Evolutionary conservation across 164 flowering plant species (phyloP), one percentile per base, ranked within the genome.

Genomic region (Chimonanthus salicifolius): DNA sequence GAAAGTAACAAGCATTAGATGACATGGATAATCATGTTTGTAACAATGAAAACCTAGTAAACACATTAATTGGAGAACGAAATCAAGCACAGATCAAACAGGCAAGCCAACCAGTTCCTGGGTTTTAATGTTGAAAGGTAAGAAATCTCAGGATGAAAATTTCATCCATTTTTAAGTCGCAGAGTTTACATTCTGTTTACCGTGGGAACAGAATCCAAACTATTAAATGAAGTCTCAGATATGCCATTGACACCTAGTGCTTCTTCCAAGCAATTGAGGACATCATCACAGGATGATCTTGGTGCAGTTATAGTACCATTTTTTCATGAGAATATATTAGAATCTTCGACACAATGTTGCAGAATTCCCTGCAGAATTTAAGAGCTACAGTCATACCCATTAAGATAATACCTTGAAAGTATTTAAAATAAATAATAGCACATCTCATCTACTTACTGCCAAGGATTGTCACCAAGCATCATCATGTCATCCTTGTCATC

Each of bases 381-480:
- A 48, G 4, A 45, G 66, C 63, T 33, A 21, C 65, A 43, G 47
- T 33, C 6, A 47, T 4, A 6, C 5, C 68, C 51, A 60, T 16
- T 51, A 58, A n/a, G 51, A 6, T 7, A 4, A 72, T 8, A 45
- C 11, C n/a, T 4, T 46, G 10, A 10, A 72, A 21, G 10, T 8
- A 72, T 49, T 16, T 18, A 44, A 72, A 58, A 46, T 33, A 70
- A 65, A 7, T 48, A 15, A 2, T 33, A 9, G 33, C 7, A 47
- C 8, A 62, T 20, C 47, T 47, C 49, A 71, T 33, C 47, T 4
- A 33, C 98, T 92, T 81, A 94, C 98, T 82, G 82, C 98, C 98
- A 94, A 49, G 98, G 97, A 51, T 91, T 90, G 82, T 94, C 98
- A 4, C 98, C 98, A 33, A 90, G 94, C 18, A 88, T 89, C 93